Base-by-base conservation (phyloP, 2,329 filamentous ascomycete species). In the Pseudogymnoascus sp. region DNA sequence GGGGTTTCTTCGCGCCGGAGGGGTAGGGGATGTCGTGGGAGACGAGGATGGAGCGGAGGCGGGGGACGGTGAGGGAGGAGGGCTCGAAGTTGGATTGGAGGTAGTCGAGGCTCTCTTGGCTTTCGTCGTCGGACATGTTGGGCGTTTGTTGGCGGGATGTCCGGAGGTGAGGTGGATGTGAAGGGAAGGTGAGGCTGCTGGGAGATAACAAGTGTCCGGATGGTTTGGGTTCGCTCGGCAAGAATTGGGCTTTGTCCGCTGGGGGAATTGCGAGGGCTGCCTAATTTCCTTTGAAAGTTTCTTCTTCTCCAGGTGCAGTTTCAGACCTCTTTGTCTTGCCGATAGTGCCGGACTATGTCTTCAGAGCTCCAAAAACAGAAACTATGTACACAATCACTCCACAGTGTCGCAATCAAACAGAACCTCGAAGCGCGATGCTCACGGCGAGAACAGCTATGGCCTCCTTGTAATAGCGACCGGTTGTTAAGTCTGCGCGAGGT, bases 41-140 rank as follows among this genome's bases (percentile, higher is more conserved):
- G 71, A 97, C 90, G 64, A 99, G 85, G 68, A 97, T 96, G 59
- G 90, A 93, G 71, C 95, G 90, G 69, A 99, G 81, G 53, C 89
- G 89, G 28, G 95, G 92, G 60, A 97, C 87, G 1, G 92, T 97
- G 67, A 97, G 84, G 67, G 84, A 85, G 72, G 83, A 82, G 18
- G 95, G 87, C 74, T 99, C 91, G 74, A 97, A 97, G 70, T 85
- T 90, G 62, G 90, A 84, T 72, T 93, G 86, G 34, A 97, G 87
- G 74, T 97, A 99, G 68, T 91, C 89, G 69, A 88, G 77, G 65
- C 72, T 78, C 68, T 93, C 90, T 59, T 59, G 42, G 42, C 42
- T 46, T 12, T 46, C 42, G 42, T 46, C 42, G 42, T 46, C 42
- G 21, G 42, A 46, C 42, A 46, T 46, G 11, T 46, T 46, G 42